phyloP scores from a whole-genome alignment of 108 stramenopile genomes.

The Nannochloropsis oceanica region DNA sequence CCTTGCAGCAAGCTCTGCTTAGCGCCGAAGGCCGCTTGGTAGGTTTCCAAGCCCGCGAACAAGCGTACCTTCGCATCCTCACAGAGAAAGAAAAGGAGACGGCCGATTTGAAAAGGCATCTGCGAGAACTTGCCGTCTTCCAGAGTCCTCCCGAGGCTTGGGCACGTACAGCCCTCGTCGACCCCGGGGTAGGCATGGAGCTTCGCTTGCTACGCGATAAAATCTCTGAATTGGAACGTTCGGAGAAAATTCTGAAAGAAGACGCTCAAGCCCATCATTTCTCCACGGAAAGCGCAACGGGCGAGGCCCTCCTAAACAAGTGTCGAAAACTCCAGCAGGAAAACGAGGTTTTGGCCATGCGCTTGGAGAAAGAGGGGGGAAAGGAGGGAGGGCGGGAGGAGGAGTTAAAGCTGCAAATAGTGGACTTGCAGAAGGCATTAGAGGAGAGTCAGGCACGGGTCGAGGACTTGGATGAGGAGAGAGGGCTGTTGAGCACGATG shows the following conservation, averaged over 20 bases:
- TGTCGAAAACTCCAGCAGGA: background rate
- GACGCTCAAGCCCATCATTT: background rate
- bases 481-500: background rate
- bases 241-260: background rate
- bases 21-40: background rate
- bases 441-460: background rate
- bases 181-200: background rate
- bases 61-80: background rate
- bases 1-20: background rate
- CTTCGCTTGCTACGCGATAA: background rate
- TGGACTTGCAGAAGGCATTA: background rate
- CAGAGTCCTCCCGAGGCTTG: background rate
- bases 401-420: background rate
- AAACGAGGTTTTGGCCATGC: background rate
- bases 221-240: background rate
- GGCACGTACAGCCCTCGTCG: background rate
- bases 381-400: background rate
- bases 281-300: background rate
- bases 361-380: background rate
- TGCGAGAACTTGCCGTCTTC: background rate
- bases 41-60: background rate
- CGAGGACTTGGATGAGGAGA: background rate
- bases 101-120: background rate
- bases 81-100: background rate
- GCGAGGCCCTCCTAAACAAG: background rate